These are phyloP conservation scores for Dalechampia spathulata DNA, from an alignment of 441 rosid species.

Conservation along the genomic window DNA sequence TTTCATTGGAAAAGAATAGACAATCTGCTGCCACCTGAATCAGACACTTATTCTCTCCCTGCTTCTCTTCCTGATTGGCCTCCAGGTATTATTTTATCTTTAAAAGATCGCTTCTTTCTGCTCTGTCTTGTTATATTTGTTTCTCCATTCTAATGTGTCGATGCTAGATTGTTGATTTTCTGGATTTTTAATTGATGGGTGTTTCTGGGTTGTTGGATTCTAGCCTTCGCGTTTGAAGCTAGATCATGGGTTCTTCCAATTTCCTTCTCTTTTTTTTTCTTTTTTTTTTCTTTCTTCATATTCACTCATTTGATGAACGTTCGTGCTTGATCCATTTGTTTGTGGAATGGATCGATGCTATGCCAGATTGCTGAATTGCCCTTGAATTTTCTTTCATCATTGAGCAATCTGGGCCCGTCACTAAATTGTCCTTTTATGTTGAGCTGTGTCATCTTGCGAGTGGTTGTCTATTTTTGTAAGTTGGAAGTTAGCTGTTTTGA, in stretches of 20 bases:
- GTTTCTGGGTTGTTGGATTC: conserved; percentile 9
- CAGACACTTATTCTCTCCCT: conserved; percentile 48
- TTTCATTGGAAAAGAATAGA: conserved; percentile 28
- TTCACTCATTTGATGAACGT: not conserved
- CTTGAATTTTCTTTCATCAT: not conserved
- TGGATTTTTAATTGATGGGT: conserved; percentile 5
- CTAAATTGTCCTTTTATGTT: not conserved
- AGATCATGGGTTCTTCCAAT: conserved; percentile 4
- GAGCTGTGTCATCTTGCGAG: too few species aligned
- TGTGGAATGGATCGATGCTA: not conserved
- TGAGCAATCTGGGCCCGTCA: not conserved
- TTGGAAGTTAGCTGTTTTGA: not conserved
- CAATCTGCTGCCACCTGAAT: conserved; percentile 26
- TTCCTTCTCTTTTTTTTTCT: too few species aligned
- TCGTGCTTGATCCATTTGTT: not conserved
- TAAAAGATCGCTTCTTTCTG: not conserved
- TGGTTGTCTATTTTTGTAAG: not conserved
- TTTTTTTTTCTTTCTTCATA: not conserved
- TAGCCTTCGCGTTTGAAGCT: conserved; percentile 3
- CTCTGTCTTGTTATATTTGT: not conserved
- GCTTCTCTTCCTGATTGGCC: conserved; percentile 63
- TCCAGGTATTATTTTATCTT: conserved; percentile 29
- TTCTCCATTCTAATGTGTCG: not conserved
- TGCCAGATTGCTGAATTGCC: not conserved
- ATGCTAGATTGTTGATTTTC: not conserved